Conservation (phyloP, 164 flowering plant species). For the Euptelea pleiosperma region DNA sequence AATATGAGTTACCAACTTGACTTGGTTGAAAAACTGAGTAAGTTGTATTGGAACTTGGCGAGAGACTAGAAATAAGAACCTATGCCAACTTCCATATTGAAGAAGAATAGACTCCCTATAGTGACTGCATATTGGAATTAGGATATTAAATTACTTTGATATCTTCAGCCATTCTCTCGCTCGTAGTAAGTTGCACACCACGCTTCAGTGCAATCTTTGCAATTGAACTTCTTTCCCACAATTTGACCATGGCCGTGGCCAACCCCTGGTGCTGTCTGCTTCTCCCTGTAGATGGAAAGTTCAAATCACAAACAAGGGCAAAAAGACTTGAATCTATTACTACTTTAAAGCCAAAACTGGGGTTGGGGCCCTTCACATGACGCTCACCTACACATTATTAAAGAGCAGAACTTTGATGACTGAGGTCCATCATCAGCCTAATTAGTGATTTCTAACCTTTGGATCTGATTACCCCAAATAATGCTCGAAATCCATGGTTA, state of each 20-base stretch:
- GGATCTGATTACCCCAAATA: too few relatives aligned
- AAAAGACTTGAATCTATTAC: background rate
- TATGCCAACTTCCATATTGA: background rate
- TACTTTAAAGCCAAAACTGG: too few relatives aligned
- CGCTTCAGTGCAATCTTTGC: conserved; percentile 92
- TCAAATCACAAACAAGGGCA: background rate
- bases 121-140: background rate
- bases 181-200: conserved; percentile 80
- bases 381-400: too few relatives aligned
- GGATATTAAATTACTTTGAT: conserved; percentile 54
- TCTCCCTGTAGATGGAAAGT: conserved; percentile 53
- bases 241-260: conserved; percentile 75
- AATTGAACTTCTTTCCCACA: conserved; percentile 85
- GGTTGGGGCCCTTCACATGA: too few relatives aligned
- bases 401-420: too few relatives aligned
- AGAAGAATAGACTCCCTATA: background rate
- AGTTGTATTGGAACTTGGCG: background rate
- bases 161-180: conserved; percentile 96
- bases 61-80: background rate
- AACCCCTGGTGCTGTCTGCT: conserved; percentile 90
- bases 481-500: too few relatives aligned
- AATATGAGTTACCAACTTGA: too few relatives aligned
- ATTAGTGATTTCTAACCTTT: too few relatives aligned
- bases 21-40: background rate
- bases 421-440: too few relatives aligned